These are phyloP conservation scores for Prunus armeniaca DNA, from an alignment of 306 rosid species.

Conservation along the genomic window DNA sequence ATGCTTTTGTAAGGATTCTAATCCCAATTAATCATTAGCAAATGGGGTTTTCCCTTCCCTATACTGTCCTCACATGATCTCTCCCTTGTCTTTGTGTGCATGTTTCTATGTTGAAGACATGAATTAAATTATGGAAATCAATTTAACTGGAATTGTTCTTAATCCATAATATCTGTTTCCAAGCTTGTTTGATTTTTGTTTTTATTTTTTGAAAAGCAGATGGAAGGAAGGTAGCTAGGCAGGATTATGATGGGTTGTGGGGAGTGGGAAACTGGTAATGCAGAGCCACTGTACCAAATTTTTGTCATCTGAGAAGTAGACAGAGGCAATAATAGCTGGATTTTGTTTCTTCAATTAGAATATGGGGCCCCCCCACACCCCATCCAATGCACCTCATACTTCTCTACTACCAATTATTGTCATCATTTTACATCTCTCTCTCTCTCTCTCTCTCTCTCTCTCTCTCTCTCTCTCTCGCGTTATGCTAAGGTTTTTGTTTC, in stretches of 20 bases:
- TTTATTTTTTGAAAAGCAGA: too few species aligned
- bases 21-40: not conserved
- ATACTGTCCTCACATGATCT: too few species aligned
- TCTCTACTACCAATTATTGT: slow-evolving; percentile 52
- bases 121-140: not conserved
- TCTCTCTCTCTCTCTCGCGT: slow-evolving; percentile 11
- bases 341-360: slow-evolving; percentile 55
- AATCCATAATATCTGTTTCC: not conserved
- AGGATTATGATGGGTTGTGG: slow-evolving; percentile 21
- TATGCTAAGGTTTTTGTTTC: not conserved
- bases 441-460: slow-evolving; percentile 23
- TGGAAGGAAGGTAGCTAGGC: not conserved
- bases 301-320: slow-evolving; percentile 63
- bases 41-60: not conserved
- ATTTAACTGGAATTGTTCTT: not conserved
- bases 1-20: not conserved
- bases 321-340: slow-evolving; percentile 62
- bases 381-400: slow-evolving; percentile 28
- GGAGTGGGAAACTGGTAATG: slow-evolving; percentile 35
- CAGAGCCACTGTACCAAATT: slow-evolving; percentile 37
- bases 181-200: too few species aligned
- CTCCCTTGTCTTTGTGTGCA: too few species aligned
- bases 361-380: slow-evolving; percentile 37
- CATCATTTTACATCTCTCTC: slow-evolving; percentile 33
- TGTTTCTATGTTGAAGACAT: not conserved